Conservation (phyloP, 2,329 filamentous ascomycete genomes). For the Pestalotiopsis sp. region DNA sequence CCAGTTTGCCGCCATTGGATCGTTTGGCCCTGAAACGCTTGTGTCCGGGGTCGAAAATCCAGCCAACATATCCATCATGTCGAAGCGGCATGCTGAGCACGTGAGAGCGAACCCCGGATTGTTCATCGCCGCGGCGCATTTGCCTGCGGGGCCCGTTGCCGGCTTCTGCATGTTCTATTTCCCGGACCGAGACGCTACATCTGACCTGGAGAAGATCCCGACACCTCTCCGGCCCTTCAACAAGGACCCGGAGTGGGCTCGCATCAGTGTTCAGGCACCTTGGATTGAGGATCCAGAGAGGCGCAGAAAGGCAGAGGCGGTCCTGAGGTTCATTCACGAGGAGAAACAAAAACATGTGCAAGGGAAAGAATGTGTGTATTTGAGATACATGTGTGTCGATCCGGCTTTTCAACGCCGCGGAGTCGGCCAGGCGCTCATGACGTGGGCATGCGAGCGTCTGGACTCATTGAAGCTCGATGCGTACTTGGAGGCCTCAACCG, state of each 20-base stretch:
- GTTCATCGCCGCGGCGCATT: not conserved
- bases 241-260: not conserved
- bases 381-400: slow-evolving; percentile 11
- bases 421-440: not conserved
- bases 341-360: not conserved
- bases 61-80: slow-evolving; percentile 6
- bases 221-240: not conserved
- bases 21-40: not conserved
- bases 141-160: not conserved
- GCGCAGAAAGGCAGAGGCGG: not conserved
- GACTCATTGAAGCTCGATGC: not conserved
- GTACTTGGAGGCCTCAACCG: slow-evolving; percentile 6
- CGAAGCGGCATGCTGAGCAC: not conserved
- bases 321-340: not conserved
- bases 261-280: not conserved
- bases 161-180: slow-evolving; percentile 11
- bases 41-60: not conserved
- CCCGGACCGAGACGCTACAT: not conserved
- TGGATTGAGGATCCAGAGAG: not conserved
- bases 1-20: slow-evolving; percentile 6
- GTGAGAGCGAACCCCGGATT: slow-evolving; percentile 2
- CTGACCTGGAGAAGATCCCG: not conserved
- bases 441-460: not conserved
- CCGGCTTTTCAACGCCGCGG: slow-evolving; percentile 1
- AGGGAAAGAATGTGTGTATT: not conserved